Evolutionary conservation across 2,329 filamentous ascomycete genomes (phyloP), one percentile per base, ranked within the genome.

Genomic region (Claviceps capensis): DNA sequence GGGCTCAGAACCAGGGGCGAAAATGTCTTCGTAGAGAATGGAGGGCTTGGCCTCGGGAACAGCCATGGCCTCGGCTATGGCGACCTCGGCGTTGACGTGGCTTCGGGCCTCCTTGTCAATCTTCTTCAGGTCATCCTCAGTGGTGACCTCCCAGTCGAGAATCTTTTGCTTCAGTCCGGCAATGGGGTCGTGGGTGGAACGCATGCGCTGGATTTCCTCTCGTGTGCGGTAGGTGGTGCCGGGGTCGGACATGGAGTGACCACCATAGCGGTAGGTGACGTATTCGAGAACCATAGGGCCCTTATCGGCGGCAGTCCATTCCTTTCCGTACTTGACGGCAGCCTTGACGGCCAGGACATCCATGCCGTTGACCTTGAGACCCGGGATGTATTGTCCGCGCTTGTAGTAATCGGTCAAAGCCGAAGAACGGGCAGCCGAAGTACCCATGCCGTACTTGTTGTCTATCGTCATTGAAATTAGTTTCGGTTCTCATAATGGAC

Each of bases 391-490:
- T 76, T 98, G 93, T 60, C 93, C 93, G 74, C 93, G 91, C 85
- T 97, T 97, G 83, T 98, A 97, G 84, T 98, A 98, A 72, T 98
- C 93, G 70, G 93, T 97, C 68, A 96, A 75, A 63, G 93, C 93
- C 55, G 93, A 91, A 56, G 93, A 90, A 65, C 93, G 89, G 72
- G 85, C 85, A 61, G 93, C 91, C 56, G 93, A 86, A 58, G 93
- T 98, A 74, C 93, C 93, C 93, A 98, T 98, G 71, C 93, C 93
- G 71, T 98, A 98, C 76, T 98, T 98, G 86, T 98, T 98, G 82
- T 98, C 90, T 95, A 49, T 37, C 23, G 34, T 46, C 23, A 34
- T 34, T 2, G 1, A 30, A 30, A 30, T 44, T 13, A 44, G 19
- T 4, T 11, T 34, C 9, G 1, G 11, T 11, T 34, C 9, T 34